These are phyloP conservation scores for Aureobasidium sp. DNA, from an alignment of 2,329 filamentous ascomycete genomes.

Conservation along the genomic window DNA sequence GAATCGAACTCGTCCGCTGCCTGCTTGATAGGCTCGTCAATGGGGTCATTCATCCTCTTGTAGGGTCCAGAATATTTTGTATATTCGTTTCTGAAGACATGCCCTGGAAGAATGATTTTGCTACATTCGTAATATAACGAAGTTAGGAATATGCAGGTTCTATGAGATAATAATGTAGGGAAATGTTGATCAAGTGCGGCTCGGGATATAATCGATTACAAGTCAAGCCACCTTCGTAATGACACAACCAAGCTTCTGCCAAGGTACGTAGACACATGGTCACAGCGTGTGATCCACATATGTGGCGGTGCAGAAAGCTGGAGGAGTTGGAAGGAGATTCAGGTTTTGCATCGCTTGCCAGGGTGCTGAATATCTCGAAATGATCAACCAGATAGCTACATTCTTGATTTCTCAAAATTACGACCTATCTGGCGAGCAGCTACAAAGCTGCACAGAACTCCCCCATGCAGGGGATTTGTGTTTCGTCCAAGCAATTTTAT, in stretches of 20 bases:
- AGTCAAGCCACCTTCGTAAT: conserved; percentile 6
- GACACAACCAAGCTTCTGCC: background rate
- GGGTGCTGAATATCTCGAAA: too few relatives aligned
- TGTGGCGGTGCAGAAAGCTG: background rate
- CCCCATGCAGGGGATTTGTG: too few relatives aligned
- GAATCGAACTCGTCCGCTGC: conserved; percentile 40
- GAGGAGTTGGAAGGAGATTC: background rate
- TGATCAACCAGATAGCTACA: too few relatives aligned
- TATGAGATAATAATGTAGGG: background rate
- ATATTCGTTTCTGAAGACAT: background rate
- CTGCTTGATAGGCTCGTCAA: conserved; percentile 42
- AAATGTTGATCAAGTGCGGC: background rate
- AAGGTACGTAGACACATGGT: conserved; percentile 1
- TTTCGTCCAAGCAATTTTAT: too few relatives aligned
- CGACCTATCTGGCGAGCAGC: too few relatives aligned
- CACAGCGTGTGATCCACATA: background rate
- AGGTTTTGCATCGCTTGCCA: too few relatives aligned
- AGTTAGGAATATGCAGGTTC: background rate
- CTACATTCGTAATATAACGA: background rate
- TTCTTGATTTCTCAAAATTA: too few relatives aligned
- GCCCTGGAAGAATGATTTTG: background rate
- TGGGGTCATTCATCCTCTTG: conserved; percentile 45
- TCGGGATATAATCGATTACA: background rate
- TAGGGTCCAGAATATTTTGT: background rate
- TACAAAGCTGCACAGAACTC: too few relatives aligned